A percentile compares a stretch with the other conserved stretches of the same genome.
Conservation (phyloP, 352 stramenopile species). For the Globisporangium spiculum region DNA sequence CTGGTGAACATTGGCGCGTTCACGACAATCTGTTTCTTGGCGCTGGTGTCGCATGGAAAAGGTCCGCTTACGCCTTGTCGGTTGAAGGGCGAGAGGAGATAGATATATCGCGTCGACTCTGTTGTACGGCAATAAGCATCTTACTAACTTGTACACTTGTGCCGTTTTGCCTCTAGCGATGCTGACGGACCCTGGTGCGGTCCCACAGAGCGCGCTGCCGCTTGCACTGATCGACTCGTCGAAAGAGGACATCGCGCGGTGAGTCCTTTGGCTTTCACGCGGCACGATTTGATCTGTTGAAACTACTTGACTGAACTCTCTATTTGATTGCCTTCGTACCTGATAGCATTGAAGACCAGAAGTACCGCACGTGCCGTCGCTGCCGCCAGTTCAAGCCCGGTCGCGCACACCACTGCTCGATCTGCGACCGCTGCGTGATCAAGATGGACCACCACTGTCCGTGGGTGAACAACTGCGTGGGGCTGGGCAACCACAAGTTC, state of each 20-base stretch:
- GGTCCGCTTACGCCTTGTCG: constrained; percentile 29
- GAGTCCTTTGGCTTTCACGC: background rate
- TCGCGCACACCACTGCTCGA: constrained; percentile 95
- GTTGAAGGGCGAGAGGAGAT: background rate
- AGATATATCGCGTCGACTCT: too few relatives aligned
- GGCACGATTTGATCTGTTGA: background rate
- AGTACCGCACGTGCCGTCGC: constrained; percentile 81
- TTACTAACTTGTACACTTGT: background rate
- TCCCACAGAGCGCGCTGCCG: constrained; percentile 93
- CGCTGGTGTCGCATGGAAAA: constrained; percentile 93
- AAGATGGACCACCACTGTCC: constrained; percentile 99
- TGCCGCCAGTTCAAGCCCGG: constrained; percentile 97
- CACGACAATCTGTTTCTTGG: constrained; percentile 80
- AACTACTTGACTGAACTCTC: background rate
- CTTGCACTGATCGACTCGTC: constrained; percentile 65
- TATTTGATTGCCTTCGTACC: constrained; percentile 14
- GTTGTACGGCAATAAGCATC: background rate
- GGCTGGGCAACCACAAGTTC: constrained; percentile 98
- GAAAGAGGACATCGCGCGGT: constrained; percentile 76
- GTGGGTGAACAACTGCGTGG: constrained; percentile 99
- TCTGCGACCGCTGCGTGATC: constrained; percentile 95
- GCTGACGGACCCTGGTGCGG: constrained; percentile 96
- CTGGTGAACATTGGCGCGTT: constrained; percentile 72
- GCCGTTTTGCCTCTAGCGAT: constrained; percentile 70
- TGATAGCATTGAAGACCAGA: constrained; percentile 69